These are phyloP conservation scores for Malassezia slooffiae DNA, from an alignment of 1,284 basidiomycete genomes.

Conservation along the genomic window DNA sequence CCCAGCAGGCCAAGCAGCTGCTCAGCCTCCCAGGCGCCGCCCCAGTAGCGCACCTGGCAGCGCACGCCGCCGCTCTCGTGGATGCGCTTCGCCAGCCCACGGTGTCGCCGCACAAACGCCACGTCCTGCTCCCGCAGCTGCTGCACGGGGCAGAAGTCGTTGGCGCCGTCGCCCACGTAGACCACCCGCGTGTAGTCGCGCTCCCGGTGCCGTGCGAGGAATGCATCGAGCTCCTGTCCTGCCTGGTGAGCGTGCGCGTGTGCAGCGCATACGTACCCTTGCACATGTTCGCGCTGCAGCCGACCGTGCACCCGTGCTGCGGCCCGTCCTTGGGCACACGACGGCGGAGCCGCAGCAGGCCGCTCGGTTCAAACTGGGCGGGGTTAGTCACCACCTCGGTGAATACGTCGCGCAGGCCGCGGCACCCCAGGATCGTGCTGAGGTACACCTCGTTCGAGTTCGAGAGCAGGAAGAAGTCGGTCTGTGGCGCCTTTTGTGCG, in stretches of 20 bases:
- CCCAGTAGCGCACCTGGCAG: conserved; percentile 38
- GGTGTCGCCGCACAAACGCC: conserved; percentile 37
- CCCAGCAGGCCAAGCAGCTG: conserved; percentile 20
- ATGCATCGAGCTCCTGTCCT: conserved; percentile 80
- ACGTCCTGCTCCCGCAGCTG: conserved; percentile 51
- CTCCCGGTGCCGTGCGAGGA: conserved; percentile 59
- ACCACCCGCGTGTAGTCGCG: conserved; percentile 64
- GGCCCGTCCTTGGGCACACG: conserved; percentile 57
- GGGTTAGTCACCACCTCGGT: conserved; percentile 85
- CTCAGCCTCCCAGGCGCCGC: conserved; percentile 43
- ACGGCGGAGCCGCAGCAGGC: conserved; percentile 66
- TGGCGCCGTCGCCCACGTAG: conserved; percentile 87
- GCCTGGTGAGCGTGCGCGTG: not conserved
- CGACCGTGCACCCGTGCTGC: conserved; percentile 74
- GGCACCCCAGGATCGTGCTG: conserved; percentile 53
- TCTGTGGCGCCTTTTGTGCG: conserved; percentile 49
- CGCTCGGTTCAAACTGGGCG: conserved; percentile 64
- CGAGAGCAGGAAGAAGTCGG: conserved; percentile 78
- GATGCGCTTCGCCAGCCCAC: conserved; percentile 41
- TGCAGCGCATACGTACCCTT: conserved; percentile 71
- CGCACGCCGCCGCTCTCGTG: conserved; percentile 26
- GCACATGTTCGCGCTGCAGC: conserved; percentile 95
- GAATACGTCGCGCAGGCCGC: conserved; percentile 52
- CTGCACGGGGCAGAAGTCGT: conserved; percentile 88
- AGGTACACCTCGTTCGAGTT: conserved; percentile 92